Conservation (phyloP, 1,284 basidiomycete genomes). For the Tranzscheliella williamsii region DNA sequence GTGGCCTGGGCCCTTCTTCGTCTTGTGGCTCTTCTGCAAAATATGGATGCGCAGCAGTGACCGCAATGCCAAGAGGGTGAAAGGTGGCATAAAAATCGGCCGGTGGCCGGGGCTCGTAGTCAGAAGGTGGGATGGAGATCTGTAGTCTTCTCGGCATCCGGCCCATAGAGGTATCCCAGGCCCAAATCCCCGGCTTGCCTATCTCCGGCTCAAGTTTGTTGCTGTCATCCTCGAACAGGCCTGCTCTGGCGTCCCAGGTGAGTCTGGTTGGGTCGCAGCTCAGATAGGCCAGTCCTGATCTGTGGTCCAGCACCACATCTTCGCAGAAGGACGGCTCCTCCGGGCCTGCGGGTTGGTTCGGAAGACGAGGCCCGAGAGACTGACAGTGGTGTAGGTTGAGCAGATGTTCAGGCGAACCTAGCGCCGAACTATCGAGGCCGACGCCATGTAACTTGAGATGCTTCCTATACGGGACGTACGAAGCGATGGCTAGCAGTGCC, state of each 20-base stretch:
- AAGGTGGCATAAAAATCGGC: slow-evolving; percentile 22
- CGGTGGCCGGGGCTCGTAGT: slow-evolving; percentile 14
- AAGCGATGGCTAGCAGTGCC: slow-evolving; percentile 21
- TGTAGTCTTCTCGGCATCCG: slow-evolving; percentile 22
- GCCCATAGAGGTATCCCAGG: slow-evolving; percentile 32
- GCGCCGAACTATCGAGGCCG: neutral
- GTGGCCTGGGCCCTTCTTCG: slow-evolving; percentile 8
- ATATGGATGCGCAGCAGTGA: slow-evolving; percentile 31
- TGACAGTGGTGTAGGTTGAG: slow-evolving; percentile 33
- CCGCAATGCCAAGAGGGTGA: slow-evolving; percentile 40
- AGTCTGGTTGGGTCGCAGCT: slow-evolving; percentile 43
- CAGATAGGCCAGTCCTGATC: slow-evolving; percentile 39
- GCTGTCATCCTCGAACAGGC: slow-evolving; percentile 25
- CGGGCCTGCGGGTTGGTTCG: slow-evolving; percentile 23
- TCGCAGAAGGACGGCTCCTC: slow-evolving; percentile 45
- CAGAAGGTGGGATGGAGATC: slow-evolving; percentile 32
- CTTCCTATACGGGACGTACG: slow-evolving; percentile 32
- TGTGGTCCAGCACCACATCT: slow-evolving; percentile 37
- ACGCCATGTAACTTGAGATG: slow-evolving; percentile 35
- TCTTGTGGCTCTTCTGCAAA: slow-evolving; percentile 18
- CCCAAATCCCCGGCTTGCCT: slow-evolving; percentile 37
- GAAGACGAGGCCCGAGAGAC: slow-evolving; percentile 10
- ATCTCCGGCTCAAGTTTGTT: slow-evolving; percentile 7
- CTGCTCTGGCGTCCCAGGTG: slow-evolving; percentile 38
- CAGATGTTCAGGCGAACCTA: neutral